Evolutionary conservation across 1,139 yeast genomes (phyloP).

Genomic region (Blastobotrys niveus): DNA sequence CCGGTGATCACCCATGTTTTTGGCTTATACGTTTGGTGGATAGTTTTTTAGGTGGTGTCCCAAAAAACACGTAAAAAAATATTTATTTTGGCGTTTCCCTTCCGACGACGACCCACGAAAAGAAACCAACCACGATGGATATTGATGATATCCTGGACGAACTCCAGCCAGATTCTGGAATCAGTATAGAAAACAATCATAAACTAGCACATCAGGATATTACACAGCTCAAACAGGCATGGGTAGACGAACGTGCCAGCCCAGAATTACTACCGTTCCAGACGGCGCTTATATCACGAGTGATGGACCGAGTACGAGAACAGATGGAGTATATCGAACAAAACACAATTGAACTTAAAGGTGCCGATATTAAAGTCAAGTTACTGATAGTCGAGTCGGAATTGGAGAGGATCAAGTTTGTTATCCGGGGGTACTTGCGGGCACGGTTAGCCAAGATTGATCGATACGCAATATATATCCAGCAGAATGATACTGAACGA

Average conservation of each 20-base stretch:
- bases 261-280: conserved; percentile 80
- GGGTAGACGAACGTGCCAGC: conserved; percentile 80
- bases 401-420: conserved; percentile 75
- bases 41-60: too few species aligned
- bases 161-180: conserved; percentile 18
- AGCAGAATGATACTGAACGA: conserved; percentile 29
- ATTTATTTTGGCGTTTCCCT: too few species aligned
- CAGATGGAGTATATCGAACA: conserved; percentile 66
- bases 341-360: conserved; percentile 48
- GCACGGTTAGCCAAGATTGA: conserved; percentile 65
- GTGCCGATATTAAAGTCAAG: conserved; percentile 63
- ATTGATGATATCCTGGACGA: conserved; percentile 29
- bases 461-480: conserved; percentile 53
- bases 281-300: conserved; percentile 49
- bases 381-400: conserved; percentile 86
- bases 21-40: too few species aligned
- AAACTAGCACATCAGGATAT: conserved; percentile 7
- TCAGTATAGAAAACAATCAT: conserved; percentile 9
- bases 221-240: conserved; percentile 47
- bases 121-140: conserved; percentile 17
- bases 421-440: conserved; percentile 73
- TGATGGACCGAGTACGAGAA: conserved; percentile 52
- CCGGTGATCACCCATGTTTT: neutral
- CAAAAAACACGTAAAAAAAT: neutral
- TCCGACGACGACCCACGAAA: neutral